A percentile compares a stretch with the other conserved stretches of the same genome.
Conservation (phyloP, 108 stramenopile species). For the Nitzschia inconspicua region DNA sequence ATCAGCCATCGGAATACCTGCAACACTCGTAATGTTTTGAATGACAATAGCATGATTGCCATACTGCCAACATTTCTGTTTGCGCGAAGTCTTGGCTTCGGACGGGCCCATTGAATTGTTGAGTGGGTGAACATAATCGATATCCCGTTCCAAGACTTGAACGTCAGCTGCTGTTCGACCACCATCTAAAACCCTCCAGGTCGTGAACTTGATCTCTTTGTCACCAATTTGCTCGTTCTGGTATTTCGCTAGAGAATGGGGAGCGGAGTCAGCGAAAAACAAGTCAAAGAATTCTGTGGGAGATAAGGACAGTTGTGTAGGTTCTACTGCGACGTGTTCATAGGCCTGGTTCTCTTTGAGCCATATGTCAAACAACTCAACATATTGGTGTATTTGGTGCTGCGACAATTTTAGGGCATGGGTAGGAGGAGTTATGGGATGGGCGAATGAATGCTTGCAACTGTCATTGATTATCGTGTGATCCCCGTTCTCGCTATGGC, state of each 20-base stretch:
- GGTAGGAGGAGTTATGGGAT: too few species aligned
- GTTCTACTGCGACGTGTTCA: not conserved
- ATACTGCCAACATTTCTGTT: conserved; percentile 32
- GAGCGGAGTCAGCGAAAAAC: conserved; percentile 69
- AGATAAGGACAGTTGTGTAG: not conserved
- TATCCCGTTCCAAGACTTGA: conserved; percentile 22
- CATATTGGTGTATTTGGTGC: too few species aligned
- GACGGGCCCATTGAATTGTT: conserved; percentile 36
- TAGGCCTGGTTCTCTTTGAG: too few species aligned
- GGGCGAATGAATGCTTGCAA: too few species aligned
- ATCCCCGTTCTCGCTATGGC: too few species aligned
- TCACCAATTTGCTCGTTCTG: conserved; percentile 53
- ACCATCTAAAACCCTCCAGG: conserved; percentile 25
- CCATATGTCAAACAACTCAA: too few species aligned
- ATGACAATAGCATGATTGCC: conserved; percentile 27
- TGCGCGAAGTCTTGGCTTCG: conserved; percentile 23
- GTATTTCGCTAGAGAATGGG: conserved; percentile 52
- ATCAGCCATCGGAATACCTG: conserved; percentile 42
- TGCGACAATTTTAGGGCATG: too few species aligned
- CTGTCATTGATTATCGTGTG: too few species aligned
- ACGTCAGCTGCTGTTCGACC: not conserved
- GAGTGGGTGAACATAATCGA: conserved; percentile 38
- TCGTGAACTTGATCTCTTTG: conserved; percentile 28
- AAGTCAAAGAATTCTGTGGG: conserved; percentile 44
- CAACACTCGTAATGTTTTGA: conserved; percentile 29